phyloP scores from a whole-genome alignment of 192 early-diverging fungal species.

The Podila clonocystis region DNA sequence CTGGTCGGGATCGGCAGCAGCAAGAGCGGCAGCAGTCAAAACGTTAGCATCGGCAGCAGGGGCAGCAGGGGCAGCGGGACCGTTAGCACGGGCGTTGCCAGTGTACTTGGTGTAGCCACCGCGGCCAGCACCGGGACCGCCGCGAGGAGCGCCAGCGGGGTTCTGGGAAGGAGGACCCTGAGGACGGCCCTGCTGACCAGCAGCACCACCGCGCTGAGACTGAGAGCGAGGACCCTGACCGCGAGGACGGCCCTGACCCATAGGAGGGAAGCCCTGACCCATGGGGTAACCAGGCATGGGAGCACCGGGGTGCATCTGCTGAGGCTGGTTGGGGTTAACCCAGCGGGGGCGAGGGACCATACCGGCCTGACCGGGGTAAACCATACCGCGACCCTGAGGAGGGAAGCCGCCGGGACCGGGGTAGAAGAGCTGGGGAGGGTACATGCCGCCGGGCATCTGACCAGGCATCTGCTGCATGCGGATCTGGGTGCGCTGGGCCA shows the following conservation, averaged over 20 bases:
- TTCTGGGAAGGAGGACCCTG: constrained; percentile 43
- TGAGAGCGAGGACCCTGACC: constrained; percentile 59
- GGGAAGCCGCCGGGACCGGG: constrained; percentile 48
- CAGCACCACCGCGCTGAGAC: constrained; percentile 59
- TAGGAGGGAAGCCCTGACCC: constrained; percentile 61
- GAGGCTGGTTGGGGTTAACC: constrained; percentile 61
- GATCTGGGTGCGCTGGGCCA: constrained; percentile 88
- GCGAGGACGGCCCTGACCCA: constrained; percentile 66
- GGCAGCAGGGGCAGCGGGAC: constrained; percentile 45
- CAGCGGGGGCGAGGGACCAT: constrained; percentile 57
- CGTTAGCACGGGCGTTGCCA: constrained; percentile 46
- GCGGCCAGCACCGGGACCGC: constrained; percentile 43
- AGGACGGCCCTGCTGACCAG: constrained; percentile 53
- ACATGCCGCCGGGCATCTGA: constrained; percentile 60
- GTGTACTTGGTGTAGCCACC: constrained; percentile 50
- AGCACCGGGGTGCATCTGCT: constrained; percentile 57
- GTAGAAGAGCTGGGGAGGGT: constrained; percentile 58
- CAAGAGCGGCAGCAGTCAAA: constrained; percentile 79
- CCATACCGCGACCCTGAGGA: constrained; percentile 55
- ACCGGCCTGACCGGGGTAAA: constrained; percentile 51
- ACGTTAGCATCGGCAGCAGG: constrained; percentile 39
- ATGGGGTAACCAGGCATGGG: constrained; percentile 53
- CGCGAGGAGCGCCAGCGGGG: constrained; percentile 49
- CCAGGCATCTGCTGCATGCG: constrained; percentile 78
- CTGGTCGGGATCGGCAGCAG: constrained; percentile 77